Conservation (phyloP, 257 asterid species). For the Penstemon davidsonii region DNA sequence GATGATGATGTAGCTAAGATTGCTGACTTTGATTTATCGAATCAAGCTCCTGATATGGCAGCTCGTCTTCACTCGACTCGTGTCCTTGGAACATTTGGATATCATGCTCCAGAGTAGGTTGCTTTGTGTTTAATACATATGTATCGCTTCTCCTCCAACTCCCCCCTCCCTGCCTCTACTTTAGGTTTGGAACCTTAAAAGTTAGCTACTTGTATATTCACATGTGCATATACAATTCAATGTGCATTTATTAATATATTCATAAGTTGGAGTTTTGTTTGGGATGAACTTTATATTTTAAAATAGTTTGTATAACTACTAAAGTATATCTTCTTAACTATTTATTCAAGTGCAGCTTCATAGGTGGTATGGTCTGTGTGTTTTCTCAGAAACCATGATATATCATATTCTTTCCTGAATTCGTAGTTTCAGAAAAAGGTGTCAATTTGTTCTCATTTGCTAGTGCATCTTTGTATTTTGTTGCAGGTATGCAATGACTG, state of each 20-base stretch:
- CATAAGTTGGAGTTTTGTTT: background rate
- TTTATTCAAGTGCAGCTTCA: background rate
- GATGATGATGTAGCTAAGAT: constrained; percentile 83
- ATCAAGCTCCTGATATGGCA: constrained; percentile 95
- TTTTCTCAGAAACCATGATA: background rate
- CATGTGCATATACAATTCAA: background rate
- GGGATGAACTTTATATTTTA: background rate
- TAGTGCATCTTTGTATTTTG: constrained; percentile 15
- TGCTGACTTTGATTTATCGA: constrained; percentile 83
- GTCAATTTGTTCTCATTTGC: background rate
- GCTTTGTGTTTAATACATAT: constrained; percentile 1
- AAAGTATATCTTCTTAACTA: background rate
- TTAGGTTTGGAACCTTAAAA: background rate
- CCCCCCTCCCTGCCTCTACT: background rate
- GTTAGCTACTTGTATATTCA: background rate
- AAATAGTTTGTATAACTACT: background rate
- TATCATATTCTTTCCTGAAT: background rate
- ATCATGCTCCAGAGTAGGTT: constrained; percentile 92
- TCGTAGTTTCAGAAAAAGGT: constrained; percentile 1
- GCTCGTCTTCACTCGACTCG: constrained; percentile 96
- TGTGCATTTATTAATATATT: background rate
- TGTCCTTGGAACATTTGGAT: constrained; percentile 91
- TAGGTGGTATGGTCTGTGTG: background rate
- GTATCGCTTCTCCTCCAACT: background rate
- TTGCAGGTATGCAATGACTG: constrained; percentile 88